Conservation (phyloP, 2,329 filamentous ascomycete species). For the Nannizziopsis arthrosporioides region DNA sequence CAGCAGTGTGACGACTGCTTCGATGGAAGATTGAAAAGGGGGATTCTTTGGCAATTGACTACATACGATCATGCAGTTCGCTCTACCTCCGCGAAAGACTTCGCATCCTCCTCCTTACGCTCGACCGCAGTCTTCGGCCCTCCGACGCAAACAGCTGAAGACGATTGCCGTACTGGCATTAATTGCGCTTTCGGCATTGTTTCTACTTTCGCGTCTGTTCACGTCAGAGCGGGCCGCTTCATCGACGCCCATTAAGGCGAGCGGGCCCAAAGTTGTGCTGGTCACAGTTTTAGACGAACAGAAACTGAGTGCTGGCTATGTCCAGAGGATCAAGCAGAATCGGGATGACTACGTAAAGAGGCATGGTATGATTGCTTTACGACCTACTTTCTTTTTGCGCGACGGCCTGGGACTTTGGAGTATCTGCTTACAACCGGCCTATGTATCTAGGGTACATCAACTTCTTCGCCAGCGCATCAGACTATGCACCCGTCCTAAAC, state of each 20-base stretch:
- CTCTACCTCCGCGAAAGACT: slow-evolving; percentile 73
- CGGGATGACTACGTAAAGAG: slow-evolving; percentile 69
- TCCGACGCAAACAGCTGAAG: slow-evolving; percentile 53
- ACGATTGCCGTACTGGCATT: slow-evolving; percentile 45
- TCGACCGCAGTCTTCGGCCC: slow-evolving; percentile 33
- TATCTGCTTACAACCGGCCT: slow-evolving; percentile 3
- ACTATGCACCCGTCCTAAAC: slow-evolving; percentile 47
- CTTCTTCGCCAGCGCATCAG: slow-evolving; percentile 65
- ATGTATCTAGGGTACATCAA: slow-evolving; percentile 60
- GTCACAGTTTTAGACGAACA: slow-evolving; percentile 71
- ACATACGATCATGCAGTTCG: slow-evolving; percentile 61
- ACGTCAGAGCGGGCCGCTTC: slow-evolving; percentile 22
- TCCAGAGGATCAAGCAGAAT: slow-evolving; percentile 67
- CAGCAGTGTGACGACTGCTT: not conserved
- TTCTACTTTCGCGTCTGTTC: slow-evolving; percentile 43
- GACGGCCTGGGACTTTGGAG: not conserved
- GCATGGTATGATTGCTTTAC: slow-evolving; percentile 53
- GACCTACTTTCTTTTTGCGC: slow-evolving; percentile 5
- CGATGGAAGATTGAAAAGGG: slow-evolving; percentile 8
- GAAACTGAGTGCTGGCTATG: slow-evolving; percentile 53
- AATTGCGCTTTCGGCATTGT: slow-evolving; percentile 48
- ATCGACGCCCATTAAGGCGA: slow-evolving; percentile 24
- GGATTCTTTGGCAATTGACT: not conserved
- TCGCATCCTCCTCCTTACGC: slow-evolving; percentile 63
- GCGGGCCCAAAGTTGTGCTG: slow-evolving; percentile 51